Evolutionary conservation across 305 asterid genomes (phyloP).

Genomic region (Euphrasia arctica): DNA sequence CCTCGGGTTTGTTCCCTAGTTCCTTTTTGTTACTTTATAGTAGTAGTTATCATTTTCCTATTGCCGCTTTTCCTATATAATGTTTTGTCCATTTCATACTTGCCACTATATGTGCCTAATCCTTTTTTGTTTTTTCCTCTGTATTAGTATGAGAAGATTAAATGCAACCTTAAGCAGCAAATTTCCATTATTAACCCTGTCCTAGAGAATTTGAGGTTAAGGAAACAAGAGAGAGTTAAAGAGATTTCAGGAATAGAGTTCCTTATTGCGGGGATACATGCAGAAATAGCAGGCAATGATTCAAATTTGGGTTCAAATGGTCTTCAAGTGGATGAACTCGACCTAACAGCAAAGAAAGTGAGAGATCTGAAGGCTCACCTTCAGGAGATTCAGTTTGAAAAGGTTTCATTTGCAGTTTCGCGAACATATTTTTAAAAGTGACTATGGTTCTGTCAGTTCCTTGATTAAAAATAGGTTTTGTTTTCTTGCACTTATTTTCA

Average conservation of each 20-base stretch:
- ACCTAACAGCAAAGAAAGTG: conserved; percentile 58
- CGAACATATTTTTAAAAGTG: conserved; percentile 4
- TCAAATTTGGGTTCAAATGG: conserved; percentile 31
- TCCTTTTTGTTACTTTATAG: no score
- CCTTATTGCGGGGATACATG: conserved; percentile 55
- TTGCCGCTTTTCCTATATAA: not conserved
- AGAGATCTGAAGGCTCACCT: conserved; percentile 57
- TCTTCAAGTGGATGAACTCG: conserved; percentile 53
- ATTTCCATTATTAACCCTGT: conserved; percentile 48
- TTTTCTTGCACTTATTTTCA: conserved; percentile 1
- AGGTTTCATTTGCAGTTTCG: conserved; percentile 35
- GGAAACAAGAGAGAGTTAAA: conserved; percentile 54
- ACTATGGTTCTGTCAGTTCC: conserved; percentile 5
- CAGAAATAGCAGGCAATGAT: conserved; percentile 67
- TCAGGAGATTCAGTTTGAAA: conserved; percentile 70
- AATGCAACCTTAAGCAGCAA: conserved; percentile 55
- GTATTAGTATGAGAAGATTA: conserved; percentile 40
- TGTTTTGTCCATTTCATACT: conserved; percentile 5
- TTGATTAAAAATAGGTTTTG: conserved; percentile 9
- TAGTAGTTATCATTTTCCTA: conserved; percentile 1
- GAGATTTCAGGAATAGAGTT: conserved; percentile 53
- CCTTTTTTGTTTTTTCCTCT: not conserved
- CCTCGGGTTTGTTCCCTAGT: conserved; percentile 37
- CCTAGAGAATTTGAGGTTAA: conserved; percentile 50
- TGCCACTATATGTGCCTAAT: conserved; percentile 3